Conservation (phyloP, 1,139 yeast genomes). For the Pichia sp. region DNA sequence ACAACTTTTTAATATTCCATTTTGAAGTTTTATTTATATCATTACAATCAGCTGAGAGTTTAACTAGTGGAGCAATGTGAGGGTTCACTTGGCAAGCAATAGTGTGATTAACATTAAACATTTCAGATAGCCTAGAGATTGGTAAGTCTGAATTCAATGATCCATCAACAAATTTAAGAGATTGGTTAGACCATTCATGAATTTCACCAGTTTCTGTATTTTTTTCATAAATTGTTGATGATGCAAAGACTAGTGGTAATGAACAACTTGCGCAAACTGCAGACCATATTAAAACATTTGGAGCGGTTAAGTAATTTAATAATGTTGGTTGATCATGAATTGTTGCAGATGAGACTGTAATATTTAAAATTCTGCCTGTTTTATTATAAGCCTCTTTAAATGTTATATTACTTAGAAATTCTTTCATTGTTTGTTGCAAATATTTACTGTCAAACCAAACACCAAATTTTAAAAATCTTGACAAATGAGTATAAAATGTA, state of each 20-base stretch:
- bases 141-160: constrained; percentile 95
- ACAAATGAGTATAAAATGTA: constrained; percentile 43
- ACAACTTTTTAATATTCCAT: constrained; percentile 53
- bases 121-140: constrained; percentile 79
- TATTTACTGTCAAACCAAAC: constrained; percentile 82
- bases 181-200: constrained; percentile 78
- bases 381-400: constrained; percentile 55
- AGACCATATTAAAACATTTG: constrained; percentile 80
- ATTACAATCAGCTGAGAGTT: constrained; percentile 51
- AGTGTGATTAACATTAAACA: constrained; percentile 95
- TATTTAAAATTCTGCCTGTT: constrained; percentile 52
- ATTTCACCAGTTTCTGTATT: constrained; percentile 62
- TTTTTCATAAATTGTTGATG: constrained; percentile 80
- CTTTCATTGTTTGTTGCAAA: constrained; percentile 65
- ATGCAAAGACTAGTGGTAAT: constrained; percentile 84
- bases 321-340: constrained; percentile 74
- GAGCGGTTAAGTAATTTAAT: constrained; percentile 86
- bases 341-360: constrained; percentile 75
- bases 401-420: constrained; percentile 83
- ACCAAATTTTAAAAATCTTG: constrained; percentile 70
- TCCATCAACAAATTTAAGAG: constrained; percentile 87
- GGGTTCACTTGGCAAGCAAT: constrained; percentile 97
- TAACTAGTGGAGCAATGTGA: constrained; percentile 84
- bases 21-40: constrained; percentile 67
- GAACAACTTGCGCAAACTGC: constrained; percentile 98